These are phyloP conservation scores for Paecilomyces sp. DNA, from an alignment of 2,329 filamentous ascomycete species.

Conservation along the genomic window DNA sequence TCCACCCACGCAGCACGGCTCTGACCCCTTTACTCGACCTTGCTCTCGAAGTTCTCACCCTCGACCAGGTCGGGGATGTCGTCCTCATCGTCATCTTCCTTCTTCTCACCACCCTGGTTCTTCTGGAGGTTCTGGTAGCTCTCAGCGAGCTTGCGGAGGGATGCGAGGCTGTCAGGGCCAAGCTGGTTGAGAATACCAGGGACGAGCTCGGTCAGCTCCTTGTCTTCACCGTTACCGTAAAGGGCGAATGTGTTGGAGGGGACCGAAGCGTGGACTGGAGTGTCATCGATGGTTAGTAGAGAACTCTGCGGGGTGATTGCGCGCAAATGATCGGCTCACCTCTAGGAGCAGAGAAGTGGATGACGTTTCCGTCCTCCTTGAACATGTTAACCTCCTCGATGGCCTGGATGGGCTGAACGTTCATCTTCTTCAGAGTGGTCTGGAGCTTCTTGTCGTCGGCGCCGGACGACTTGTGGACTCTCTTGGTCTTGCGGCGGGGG, in stretches of 20 bases:
- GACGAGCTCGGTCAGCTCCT: slow-evolving; percentile 98
- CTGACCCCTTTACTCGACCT: slow-evolving; percentile 67
- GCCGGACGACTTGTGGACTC: slow-evolving; percentile 83
- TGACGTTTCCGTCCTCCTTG: slow-evolving; percentile 99
- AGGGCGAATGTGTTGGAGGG: slow-evolving; percentile 99
- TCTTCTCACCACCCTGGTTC: slow-evolving; percentile 68
- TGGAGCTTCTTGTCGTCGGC: slow-evolving; percentile 99
- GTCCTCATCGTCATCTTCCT: slow-evolving; percentile 64
- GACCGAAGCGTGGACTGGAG: slow-evolving; percentile 86
- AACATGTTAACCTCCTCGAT: slow-evolving; percentile 99
- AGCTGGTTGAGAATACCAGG: slow-evolving; percentile 99
- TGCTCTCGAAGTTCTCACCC: slow-evolving; percentile 97
- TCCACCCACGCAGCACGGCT: neutral
- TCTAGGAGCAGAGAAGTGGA: slow-evolving; percentile 97
- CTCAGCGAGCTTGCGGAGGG: slow-evolving; percentile 96
- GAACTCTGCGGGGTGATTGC: neutral
- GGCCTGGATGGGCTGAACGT: slow-evolving; percentile 97
- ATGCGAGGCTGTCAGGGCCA: slow-evolving; percentile 93
- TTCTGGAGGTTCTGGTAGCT: slow-evolving; percentile 99
- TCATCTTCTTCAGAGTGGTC: slow-evolving; percentile 95
- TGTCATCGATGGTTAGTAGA: slow-evolving; percentile 1
- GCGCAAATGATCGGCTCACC: slow-evolving; percentile 51
- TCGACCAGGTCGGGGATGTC: slow-evolving; percentile 97
- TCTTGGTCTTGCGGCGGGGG: slow-evolving; percentile 96
- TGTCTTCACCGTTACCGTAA: slow-evolving; percentile 98